Base-by-base conservation (phyloP, 2,329 filamentous ascomycete genomes). In the Trichoderma brevicompactum region DNA sequence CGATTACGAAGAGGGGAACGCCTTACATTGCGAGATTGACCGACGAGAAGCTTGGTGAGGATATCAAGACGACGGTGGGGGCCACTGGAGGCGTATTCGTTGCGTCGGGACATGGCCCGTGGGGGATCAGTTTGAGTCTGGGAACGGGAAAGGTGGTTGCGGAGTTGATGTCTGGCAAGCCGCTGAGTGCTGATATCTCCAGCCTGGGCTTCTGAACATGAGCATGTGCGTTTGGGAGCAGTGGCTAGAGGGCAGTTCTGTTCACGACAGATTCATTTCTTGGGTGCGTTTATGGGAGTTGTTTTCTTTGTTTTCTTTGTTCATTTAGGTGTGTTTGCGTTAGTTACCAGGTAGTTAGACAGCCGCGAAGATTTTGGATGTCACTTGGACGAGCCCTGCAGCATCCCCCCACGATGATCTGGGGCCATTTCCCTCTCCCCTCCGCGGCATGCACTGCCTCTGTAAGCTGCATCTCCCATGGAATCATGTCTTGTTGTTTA, bases 61-160 rank as follows among this genome's bases (percentile, higher is more conserved):
- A 79, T 0, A 72, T 83, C 7, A 76, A 71, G 65, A 86, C 80
- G 7, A 72, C 74, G 43, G 69, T 73, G 1, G 78, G 76, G 0
- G 70, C 71, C 0, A 79, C 80, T 1, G 87, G 89, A 2, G 90
- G 90, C 4, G 87, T 94, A 0, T 94, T 86, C 73, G 74, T 93
- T 43, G 87, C 88, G 1, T 82, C 88, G 4, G 91, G 91, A 0
- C 91, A 94, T 79, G 91, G 90, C 0, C 88, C 90, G 0, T 94
- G 91, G 91, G 91, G 90, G 0, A 90, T 90, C 32, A 83, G 81
- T 54, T 72, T 87, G 71, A 81, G 81, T 15, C 76, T 92, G 36
- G 91, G 90, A 1, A 93, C 89, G 0, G 91, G 91, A 0, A 84
- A 85, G 69, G 86, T 92, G 6, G 79, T 93, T 78, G 83, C 88